Conservation (phyloP, 75 land plant genomes). For the Selaginella tamariscina region DNA sequence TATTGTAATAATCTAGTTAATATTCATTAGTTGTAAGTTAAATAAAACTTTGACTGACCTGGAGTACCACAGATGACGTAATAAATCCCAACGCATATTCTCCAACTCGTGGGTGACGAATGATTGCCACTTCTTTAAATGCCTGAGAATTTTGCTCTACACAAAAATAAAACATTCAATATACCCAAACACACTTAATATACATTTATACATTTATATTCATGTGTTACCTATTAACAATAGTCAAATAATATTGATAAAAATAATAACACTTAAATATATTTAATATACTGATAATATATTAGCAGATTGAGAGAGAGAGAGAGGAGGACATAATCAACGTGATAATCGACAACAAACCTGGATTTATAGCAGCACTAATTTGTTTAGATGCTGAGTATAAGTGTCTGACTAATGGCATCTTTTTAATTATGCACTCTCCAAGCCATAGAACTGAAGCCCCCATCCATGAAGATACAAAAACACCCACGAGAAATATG, state of each 20-base stretch:
- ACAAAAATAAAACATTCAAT: slow-evolving; percentile 1
- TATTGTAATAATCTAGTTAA: too few relatives aligned
- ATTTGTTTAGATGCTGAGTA: slow-evolving; percentile 11
- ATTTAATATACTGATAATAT: too few relatives aligned
- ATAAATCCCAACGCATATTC: slow-evolving; percentile 76
- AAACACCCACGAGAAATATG: slow-evolving; percentile 9
- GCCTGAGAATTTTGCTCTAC: slow-evolving; percentile 67
- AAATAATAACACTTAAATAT: too few relatives aligned
- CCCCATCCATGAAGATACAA: slow-evolving; percentile 12
- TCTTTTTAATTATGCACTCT: slow-evolving; percentile 5
- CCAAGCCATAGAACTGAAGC: slow-evolving; percentile 2
- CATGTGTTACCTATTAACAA: too few relatives aligned
- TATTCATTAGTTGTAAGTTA: too few relatives aligned
- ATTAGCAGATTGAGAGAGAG: too few relatives aligned
- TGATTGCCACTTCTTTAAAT: slow-evolving; percentile 79
- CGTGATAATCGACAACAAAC: neutral
- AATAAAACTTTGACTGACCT: slow-evolving; percentile 32
- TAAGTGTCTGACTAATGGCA: slow-evolving; percentile 7
- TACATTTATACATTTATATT: too few relatives aligned
- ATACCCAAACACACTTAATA: too few relatives aligned
- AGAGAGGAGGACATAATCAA: neutral
- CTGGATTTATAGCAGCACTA: slow-evolving; percentile 8
- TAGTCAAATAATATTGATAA: too few relatives aligned
- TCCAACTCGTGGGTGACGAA: slow-evolving; percentile 65
- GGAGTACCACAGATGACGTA: slow-evolving; percentile 49